Percentiles rank a stretch among this genome's conserved stretches.
These are phyloP conservation scores for Climacium dendroides DNA, from an alignment of 225 moss, liverwort and hornwort genomes.

Conservation along the genomic window DNA sequence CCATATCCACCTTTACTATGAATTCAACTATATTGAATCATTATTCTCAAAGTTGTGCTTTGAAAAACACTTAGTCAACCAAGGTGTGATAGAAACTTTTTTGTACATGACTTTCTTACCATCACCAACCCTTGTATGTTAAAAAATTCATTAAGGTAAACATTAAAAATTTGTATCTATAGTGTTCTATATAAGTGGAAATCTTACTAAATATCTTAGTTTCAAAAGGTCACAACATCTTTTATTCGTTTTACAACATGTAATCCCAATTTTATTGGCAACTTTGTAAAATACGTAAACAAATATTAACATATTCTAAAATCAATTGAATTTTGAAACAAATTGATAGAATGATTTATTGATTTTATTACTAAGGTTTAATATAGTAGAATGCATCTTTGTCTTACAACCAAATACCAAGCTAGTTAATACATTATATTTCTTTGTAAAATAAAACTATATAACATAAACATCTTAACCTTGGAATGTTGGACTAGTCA, in stretches of 20 bases:
- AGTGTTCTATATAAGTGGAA: neutral
- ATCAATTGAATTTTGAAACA: neutral
- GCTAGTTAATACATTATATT: neutral
- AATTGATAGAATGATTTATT: too few relatives aligned
- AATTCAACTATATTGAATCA: neutral
- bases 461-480: too few relatives aligned
- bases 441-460: neutral
- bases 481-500: rapidly evolving
- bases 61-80: neutral
- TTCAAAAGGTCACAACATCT: neutral
- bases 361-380: neutral
- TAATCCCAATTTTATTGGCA: neutral
- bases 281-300: too few relatives aligned
- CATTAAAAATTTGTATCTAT: neutral
- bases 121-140: rapidly evolving
- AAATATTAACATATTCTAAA: neutral
- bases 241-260: rapidly evolving
- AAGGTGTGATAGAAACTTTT: neutral
- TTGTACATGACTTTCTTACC: too few relatives aligned
- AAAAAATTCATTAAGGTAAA: neutral
- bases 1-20: rapidly evolving
- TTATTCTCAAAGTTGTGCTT: neutral
- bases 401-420: neutral
- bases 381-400: neutral
- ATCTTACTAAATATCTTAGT: neutral